Percentiles rank a stretch among this genome's conserved stretches.
These are phyloP conservation scores for Nasturtium officinale DNA, from an alignment of 345 rosid species.

Conservation along the genomic window DNA sequence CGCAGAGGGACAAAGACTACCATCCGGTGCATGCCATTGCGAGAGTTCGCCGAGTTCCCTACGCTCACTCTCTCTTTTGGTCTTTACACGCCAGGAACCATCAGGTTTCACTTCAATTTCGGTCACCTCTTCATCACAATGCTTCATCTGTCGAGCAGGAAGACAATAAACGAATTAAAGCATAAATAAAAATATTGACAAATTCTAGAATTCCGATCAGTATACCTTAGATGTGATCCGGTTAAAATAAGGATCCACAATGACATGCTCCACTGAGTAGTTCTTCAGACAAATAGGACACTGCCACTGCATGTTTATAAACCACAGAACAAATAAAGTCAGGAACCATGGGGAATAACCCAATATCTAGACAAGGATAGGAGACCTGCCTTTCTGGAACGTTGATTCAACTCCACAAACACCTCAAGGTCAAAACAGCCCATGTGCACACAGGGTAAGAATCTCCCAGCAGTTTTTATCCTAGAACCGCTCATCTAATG, in stretches of 20 bases:
- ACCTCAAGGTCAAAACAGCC: constrained; percentile 97
- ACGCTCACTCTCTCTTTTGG: constrained; percentile 72
- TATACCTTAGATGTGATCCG: constrained; percentile 78
- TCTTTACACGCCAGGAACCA: constrained; percentile 96
- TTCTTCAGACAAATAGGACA: constrained; percentile 93
- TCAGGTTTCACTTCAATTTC: constrained; percentile 92
- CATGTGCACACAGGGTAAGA: constrained; percentile 93
- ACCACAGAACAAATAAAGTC: constrained; percentile 28
- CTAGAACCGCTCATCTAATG: constrained; percentile 95
- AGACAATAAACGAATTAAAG: constrained; percentile 19
- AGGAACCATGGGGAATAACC: constrained; percentile 22
- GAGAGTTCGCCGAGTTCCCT: constrained; percentile 80
- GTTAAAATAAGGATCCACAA: constrained; percentile 91
- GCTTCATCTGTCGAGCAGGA: constrained; percentile 61
- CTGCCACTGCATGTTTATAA: constrained; percentile 78
- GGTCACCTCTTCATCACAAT: constrained; percentile 81
- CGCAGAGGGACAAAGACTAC: constrained; percentile 55
- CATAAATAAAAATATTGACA: constrained; percentile 1
- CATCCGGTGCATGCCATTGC: constrained; percentile 81
- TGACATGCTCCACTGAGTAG: constrained; percentile 80
- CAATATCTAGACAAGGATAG: neutral
- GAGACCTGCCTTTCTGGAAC: constrained; percentile 87
- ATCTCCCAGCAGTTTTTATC: constrained; percentile 96
- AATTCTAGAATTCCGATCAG: constrained; percentile 19
- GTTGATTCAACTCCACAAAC: constrained; percentile 94